Percentiles rank a stretch among this genome's conserved stretches.
phyloP scores from a whole-genome alignment of 2,329 filamentous ascomycete species.

The Claviceps sp. region DNA sequence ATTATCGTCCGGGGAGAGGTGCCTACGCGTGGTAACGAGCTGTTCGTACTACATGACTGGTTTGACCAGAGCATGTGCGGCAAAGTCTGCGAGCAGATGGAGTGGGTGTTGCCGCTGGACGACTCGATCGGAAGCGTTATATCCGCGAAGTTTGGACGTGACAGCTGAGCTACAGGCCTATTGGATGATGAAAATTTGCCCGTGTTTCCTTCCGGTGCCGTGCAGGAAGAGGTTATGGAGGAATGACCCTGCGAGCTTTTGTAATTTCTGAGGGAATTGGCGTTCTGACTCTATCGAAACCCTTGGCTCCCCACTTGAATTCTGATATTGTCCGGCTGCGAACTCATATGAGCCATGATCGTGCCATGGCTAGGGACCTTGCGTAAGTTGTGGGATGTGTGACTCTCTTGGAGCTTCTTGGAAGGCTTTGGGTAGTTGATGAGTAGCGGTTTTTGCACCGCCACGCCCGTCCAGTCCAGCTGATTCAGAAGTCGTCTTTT shows the following conservation, averaged over 20 bases:
- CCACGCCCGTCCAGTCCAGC: slow-evolving; percentile 19
- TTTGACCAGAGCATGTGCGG: slow-evolving; percentile 4
- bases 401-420: slow-evolving; percentile 3
- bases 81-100: slow-evolving; percentile 2
- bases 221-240: background rate
- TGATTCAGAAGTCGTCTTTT: slow-evolving; percentile 14
- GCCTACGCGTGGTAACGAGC: slow-evolving; percentile 1
- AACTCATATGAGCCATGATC: background rate
- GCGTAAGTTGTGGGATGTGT: background rate
- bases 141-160: background rate
- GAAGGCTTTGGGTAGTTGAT: slow-evolving; percentile 10
- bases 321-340: slow-evolving; percentile 8
- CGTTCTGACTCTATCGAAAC: slow-evolving; percentile 16
- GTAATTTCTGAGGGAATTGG: slow-evolving; percentile 5
- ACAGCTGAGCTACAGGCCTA: background rate
- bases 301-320: slow-evolving; percentile 17
- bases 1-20: slow-evolving; percentile 2
- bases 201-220: background rate
- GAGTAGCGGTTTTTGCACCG: slow-evolving; percentile 17
- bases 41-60: slow-evolving; percentile 5
- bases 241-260: background rate
- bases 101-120: slow-evolving; percentile 4
- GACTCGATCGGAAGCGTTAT: background rate
- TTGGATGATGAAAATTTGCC: background rate
- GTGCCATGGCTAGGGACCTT: background rate